Percentiles rank a stretch among this genome's conserved stretches.
These are phyloP conservation scores for Sarocladium brachiariae DNA, from an alignment of 2,329 filamentous ascomycete species.

Conservation along the genomic window DNA sequence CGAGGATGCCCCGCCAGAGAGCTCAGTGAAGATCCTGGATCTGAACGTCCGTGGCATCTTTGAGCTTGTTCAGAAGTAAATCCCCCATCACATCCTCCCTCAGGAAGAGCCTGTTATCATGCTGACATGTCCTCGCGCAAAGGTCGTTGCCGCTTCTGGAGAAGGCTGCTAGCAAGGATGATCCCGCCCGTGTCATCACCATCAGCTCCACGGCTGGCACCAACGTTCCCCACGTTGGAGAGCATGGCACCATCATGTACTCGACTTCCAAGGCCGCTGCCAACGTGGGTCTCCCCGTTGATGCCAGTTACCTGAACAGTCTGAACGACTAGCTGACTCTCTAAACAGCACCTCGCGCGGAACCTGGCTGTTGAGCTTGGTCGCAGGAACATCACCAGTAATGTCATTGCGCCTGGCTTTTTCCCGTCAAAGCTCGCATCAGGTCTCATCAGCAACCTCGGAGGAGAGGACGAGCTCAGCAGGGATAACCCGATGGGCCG, in stretches of 20 bases:
- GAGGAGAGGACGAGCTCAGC: conserved; percentile 46
- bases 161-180: conserved; percentile 21
- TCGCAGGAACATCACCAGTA: conserved; percentile 57
- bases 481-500: conserved; percentile 46
- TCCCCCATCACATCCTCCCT: too few relatives aligned
- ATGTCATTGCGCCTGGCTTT: conserved; percentile 62
- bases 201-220: conserved; percentile 62
- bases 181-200: conserved; percentile 58
- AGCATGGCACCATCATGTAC: conserved; percentile 59
- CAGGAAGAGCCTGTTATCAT: too few relatives aligned
- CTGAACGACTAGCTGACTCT: neutral
- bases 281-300: conserved; percentile 20
- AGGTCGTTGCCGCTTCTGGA: conserved; percentile 38
- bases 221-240: conserved; percentile 51
- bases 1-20: conserved; percentile 51
- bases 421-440: conserved; percentile 63
- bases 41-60: conserved; percentile 67
- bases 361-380: conserved; percentile 64
- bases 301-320: neutral
- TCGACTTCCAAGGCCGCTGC: conserved; percentile 62
- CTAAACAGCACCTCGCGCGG: conserved; percentile 46
- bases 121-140: neutral
- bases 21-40: conserved; percentile 63
- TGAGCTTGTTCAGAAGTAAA: conserved; percentile 54
- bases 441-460: conserved; percentile 54